Evolutionary conservation across 345 rosid genomes (phyloP).

Genomic region (Eucalyptus viminalis): DNA sequence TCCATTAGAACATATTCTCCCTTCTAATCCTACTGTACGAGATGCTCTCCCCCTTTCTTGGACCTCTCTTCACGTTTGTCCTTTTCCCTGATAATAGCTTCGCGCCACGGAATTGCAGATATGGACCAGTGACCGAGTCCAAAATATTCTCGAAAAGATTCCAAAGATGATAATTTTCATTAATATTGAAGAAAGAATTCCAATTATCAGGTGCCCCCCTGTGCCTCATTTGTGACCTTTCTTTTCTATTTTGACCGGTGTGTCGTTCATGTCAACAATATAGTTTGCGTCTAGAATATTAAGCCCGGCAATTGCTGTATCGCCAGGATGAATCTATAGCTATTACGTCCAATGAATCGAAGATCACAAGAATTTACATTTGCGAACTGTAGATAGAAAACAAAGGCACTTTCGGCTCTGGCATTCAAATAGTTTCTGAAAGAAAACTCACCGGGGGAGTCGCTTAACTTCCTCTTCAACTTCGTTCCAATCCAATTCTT

Average conservation of each 20-base stretch:
- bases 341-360: background rate
- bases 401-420: background rate
- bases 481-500: slow-evolving; percentile 14
- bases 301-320: background rate
- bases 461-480: background rate
- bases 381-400: background rate
- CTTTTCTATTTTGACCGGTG: background rate
- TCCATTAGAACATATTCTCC: slow-evolving; percentile 1
- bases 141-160: background rate
- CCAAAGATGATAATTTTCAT: background rate
- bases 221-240: background rate
- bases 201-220: background rate
- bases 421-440: background rate
- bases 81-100: background rate
- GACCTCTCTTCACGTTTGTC: background rate
- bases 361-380: background rate
- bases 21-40: background rate
- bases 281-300: background rate
- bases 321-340: background rate
- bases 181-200: background rate
- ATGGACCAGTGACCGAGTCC: background rate
- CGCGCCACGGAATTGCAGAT: background rate
- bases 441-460: slow-evolving; percentile 11
- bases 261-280: background rate
- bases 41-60: background rate